Conservation (phyloP, 2,329 filamentous ascomycete species). For the Microcyclosporella mali region DNA sequence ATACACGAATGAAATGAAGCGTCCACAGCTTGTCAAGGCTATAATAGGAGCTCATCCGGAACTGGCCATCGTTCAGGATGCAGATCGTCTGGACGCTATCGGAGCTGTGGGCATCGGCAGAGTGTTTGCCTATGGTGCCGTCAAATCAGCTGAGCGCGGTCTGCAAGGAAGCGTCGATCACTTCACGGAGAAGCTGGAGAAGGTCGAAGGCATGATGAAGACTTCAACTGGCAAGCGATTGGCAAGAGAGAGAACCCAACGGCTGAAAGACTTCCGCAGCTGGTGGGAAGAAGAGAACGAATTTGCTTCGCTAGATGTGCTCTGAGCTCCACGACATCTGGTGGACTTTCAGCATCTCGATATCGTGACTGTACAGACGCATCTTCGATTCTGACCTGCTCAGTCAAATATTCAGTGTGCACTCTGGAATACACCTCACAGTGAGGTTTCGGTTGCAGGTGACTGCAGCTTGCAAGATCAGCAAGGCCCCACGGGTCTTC, state of each 20-base stretch:
- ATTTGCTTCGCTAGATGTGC: slow-evolving; percentile 1
- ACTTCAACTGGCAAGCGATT: slow-evolving; percentile 47
- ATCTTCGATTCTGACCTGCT: too few relatives aligned
- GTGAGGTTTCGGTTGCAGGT: too few relatives aligned
- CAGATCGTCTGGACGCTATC: slow-evolving; percentile 84
- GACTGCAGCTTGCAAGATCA: too few relatives aligned
- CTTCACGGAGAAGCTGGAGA: slow-evolving; percentile 69
- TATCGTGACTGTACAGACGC: too few relatives aligned
- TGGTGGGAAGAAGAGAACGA: slow-evolving; percentile 52
- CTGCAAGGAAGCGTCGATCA: slow-evolving; percentile 65
- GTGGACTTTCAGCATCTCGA: too few relatives aligned
- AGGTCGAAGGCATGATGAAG: slow-evolving; percentile 57
- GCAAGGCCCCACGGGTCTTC: too few relatives aligned
- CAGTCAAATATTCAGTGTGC: too few relatives aligned
- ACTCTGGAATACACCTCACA: too few relatives aligned
- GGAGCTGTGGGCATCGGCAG: slow-evolving; percentile 79
- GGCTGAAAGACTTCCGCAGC: slow-evolving; percentile 43
- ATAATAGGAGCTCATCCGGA: slow-evolving; percentile 65
- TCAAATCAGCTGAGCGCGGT: slow-evolving; percentile 44
- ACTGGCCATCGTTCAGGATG: slow-evolving; percentile 81
- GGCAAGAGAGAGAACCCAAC: slow-evolving; percentile 44
- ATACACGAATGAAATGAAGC: slow-evolving; percentile 65
- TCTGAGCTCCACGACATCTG: too few relatives aligned
- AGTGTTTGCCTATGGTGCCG: slow-evolving; percentile 69
- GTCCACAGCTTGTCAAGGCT: slow-evolving; percentile 53